These are phyloP conservation scores for Coccomyxa sp. DNA, from an alignment of 139 green algal genomes.

Conservation along the genomic window DNA sequence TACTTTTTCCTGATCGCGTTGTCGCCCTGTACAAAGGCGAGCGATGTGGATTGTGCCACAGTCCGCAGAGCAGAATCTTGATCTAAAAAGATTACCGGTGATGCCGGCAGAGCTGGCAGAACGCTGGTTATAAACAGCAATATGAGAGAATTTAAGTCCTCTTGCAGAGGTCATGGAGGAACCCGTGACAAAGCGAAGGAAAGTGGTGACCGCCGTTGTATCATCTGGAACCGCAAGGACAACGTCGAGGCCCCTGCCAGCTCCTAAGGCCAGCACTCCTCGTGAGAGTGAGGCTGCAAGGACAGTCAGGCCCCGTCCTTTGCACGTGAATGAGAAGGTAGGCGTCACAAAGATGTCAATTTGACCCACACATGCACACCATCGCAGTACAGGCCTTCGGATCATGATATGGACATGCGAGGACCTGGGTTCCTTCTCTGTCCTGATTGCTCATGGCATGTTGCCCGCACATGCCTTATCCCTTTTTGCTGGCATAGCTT, in stretches of 20 bases:
- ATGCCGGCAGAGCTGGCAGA: neutral
- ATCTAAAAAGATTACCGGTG: neutral
- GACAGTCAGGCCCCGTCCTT: constrained; percentile 3
- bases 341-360: neutral
- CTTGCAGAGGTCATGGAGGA: neutral
- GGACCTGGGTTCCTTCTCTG: no score
- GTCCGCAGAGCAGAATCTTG: neutral
- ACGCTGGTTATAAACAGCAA: no score
- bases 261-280: neutral
- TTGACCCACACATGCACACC: no score
- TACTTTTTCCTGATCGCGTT: no score
- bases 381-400: neutral
- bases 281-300: neutral
- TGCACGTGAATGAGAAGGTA: constrained; percentile 11
- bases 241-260: neutral
- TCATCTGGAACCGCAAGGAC: neutral
- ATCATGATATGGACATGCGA: neutral
- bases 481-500: no score
- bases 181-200: neutral
- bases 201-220: neutral
- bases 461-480: no score
- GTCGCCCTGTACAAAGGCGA: no score
- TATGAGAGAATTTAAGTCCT: no score
- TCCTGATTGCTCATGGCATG: no score
- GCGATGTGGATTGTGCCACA: no score